phyloP scores from a whole-genome alignment of 208 protist genomes.

The Trypanosoma cruzi region DNA sequence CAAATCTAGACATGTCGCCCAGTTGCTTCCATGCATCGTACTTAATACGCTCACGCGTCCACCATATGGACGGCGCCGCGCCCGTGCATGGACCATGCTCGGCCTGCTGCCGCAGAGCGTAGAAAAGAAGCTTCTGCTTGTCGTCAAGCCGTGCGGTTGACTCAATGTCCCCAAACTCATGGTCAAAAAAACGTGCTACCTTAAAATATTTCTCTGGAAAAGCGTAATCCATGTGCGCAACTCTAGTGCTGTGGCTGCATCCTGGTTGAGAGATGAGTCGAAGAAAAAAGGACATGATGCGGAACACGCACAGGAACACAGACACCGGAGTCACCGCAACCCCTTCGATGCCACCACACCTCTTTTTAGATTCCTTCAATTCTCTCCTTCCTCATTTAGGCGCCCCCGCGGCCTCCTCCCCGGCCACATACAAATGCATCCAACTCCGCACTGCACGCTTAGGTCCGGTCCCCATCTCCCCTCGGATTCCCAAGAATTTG shows the following conservation, averaged over 20 bases:
- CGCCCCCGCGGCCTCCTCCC: too few relatives aligned
- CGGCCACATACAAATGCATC: too few relatives aligned
- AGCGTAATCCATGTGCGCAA: constrained; percentile 43
- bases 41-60: constrained; percentile 64
- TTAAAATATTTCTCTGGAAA: constrained; percentile 78
- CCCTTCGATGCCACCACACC: too few relatives aligned
- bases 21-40: constrained; percentile 79
- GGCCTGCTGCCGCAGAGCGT: constrained; percentile 73
- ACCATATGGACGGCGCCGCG: constrained; percentile 63
- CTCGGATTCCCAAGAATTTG: too few relatives aligned
- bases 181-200: constrained; percentile 59
- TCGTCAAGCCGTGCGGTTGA: constrained; percentile 44
- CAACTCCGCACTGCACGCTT: too few relatives aligned
- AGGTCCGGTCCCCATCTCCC: too few relatives aligned
- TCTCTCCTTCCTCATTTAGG: too few relatives aligned
- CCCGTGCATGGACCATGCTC: constrained; percentile 67
- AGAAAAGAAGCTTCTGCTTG: constrained; percentile 68
- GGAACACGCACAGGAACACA: background rate
- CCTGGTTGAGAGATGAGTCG: background rate
- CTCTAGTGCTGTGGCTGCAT: background rate
- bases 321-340: background rate
- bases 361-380: too few relatives aligned
- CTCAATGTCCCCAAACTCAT: constrained; percentile 60
- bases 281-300: background rate
- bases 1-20: constrained; percentile 59